phyloP scores from a whole-genome alignment of 495 filamentous ascomycete genomes.

The Penicillium silybi region DNA sequence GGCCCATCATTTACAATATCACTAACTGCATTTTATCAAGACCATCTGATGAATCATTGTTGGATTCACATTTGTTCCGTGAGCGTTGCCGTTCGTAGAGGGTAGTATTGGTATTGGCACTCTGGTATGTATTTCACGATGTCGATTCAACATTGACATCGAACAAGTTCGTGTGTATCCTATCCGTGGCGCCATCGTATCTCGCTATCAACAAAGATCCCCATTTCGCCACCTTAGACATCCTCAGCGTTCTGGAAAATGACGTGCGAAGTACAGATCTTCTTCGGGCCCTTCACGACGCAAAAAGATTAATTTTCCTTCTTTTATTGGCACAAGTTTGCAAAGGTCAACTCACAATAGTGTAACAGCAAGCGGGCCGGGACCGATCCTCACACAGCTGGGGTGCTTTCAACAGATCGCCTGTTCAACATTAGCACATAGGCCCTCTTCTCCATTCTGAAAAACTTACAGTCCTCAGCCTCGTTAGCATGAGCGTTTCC shows the following conservation, averaged over 20 bases:
- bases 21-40: neutral
- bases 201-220: conserved; percentile 6
- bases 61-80: neutral
- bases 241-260: conserved; percentile 20
- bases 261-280: conserved; percentile 30
- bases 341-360: conserved; percentile 7
- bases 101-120: conserved; percentile 3
- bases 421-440: neutral
- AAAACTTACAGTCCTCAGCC: conserved; percentile 28
- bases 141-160: conserved; percentile 14
- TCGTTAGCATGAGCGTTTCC: conserved; percentile 26
- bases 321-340: neutral
- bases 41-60: neutral
- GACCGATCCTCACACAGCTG: conserved; percentile 29
- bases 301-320: neutral
- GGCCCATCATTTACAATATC: neutral
- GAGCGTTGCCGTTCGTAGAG: no score
- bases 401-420: conserved; percentile 11
- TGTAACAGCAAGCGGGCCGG: conserved; percentile 27
- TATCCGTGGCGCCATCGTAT: neutral
- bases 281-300: conserved; percentile 21
- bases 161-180: conserved; percentile 4
- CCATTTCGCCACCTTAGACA: conserved; percentile 5
- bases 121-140: conserved; percentile 12
- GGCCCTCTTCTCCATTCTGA: neutral